Conservation (phyloP, 345 rosid species). For the Cardiospermum halicacabum region DNA sequence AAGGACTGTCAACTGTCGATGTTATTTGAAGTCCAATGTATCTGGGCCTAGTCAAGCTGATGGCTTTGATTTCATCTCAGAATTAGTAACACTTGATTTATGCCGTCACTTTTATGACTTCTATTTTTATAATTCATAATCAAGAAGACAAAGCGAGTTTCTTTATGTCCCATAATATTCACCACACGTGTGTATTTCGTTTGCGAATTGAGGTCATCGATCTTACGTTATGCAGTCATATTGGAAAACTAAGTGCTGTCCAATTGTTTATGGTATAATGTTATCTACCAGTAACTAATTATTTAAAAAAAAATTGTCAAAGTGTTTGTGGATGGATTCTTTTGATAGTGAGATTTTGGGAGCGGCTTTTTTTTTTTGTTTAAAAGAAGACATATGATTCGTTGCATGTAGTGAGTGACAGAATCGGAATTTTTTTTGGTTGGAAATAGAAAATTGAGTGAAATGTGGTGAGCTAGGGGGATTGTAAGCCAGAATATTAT, state of each 20-base stretch:
- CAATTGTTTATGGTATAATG: background rate
- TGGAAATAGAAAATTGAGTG: background rate
- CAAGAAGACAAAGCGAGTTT: background rate
- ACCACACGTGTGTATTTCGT: background rate
- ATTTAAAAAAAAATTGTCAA: background rate
- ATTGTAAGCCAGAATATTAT: background rate
- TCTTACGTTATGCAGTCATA: background rate
- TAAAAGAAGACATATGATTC: conserved; percentile 16
- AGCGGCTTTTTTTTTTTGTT: conserved; percentile 1
- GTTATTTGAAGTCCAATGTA: conserved; percentile 32
- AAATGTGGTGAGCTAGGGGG: background rate
- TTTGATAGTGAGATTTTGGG: background rate
- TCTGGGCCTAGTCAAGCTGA: conserved; percentile 44
- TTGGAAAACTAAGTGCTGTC: background rate
- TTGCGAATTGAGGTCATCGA: background rate
- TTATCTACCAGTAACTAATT: too few species aligned
- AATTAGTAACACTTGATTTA: background rate
- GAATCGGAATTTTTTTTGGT: conserved; percentile 5
- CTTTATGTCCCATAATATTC: background rate
- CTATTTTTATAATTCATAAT: background rate
- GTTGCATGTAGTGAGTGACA: background rate
- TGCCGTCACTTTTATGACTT: conserved; percentile 7
- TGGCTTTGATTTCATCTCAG: conserved; percentile 30
- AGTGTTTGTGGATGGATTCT: conserved; percentile 1
- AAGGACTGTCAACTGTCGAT: background rate